Conservation (phyloP, 352 stramenopile species). For the Pythium scleroteichum region DNA sequence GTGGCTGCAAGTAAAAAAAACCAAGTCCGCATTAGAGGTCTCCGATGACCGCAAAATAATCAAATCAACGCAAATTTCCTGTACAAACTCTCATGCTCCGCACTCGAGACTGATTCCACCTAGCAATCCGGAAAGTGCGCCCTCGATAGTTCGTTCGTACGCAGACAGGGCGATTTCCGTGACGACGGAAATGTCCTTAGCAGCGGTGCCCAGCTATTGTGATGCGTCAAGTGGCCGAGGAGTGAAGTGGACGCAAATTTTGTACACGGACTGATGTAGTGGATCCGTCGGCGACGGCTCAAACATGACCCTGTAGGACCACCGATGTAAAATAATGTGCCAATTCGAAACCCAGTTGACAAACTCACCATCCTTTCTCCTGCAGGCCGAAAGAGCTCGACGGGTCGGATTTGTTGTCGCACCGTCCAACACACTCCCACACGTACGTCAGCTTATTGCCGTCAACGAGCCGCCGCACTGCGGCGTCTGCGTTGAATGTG, state of each 20-base stretch:
- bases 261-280: conserved; percentile 43
- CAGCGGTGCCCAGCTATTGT: conserved; percentile 22
- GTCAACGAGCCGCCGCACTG: conserved; percentile 45
- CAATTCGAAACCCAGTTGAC: neutral
- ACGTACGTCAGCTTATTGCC: conserved; percentile 48
- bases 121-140: no score
- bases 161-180: conserved; percentile 32
- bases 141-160: conserved; percentile 27
- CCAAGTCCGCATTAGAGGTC: neutral
- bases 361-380: conserved; percentile 50
- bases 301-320: conserved; percentile 38
- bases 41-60: neutral
- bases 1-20: conserved; percentile 1
- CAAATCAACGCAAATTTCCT: no score
- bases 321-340: no score
- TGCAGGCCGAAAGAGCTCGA: conserved; percentile 32
- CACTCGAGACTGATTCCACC: no score
- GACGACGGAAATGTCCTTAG: conserved; percentile 42
- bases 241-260: conserved; percentile 47
- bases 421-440: conserved; percentile 46
- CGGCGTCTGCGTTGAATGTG: conserved; percentile 42
- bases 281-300: conserved; percentile 40
- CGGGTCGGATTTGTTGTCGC: conserved; percentile 21
- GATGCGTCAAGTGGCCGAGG: conserved; percentile 28
- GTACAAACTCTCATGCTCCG: no score